phyloP scores from a whole-genome alignment of 2,329 filamentous ascomycete species.

The Truncatella angustata region DNA sequence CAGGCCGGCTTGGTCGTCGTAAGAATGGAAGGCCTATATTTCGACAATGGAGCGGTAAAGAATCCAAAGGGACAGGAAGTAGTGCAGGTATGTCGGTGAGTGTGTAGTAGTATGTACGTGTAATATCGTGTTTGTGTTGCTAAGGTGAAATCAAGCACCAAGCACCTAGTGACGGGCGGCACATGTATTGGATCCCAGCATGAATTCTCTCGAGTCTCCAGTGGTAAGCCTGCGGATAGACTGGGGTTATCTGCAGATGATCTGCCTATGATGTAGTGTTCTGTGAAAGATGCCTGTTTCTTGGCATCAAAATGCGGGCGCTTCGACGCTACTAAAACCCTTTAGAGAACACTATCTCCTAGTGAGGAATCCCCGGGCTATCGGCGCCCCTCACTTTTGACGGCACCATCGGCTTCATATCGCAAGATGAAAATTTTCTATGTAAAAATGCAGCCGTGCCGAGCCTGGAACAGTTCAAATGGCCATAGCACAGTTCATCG shows the following conservation, averaged over 20 bases:
- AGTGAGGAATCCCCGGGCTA: not conserved
- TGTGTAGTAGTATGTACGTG: not conserved
- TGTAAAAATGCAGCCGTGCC: too few species aligned
- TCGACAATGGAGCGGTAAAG: conserved; percentile 1
- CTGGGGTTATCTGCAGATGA: conserved; percentile 7
- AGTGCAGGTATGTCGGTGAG: not conserved
- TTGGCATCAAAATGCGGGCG: not conserved
- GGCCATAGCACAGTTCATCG: too few species aligned
- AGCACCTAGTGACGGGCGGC: conserved; percentile 1
- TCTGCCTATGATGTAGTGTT: conserved; percentile 12
- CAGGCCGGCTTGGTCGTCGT: not conserved
- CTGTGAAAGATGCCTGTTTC: not conserved
- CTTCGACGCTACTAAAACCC: not conserved
- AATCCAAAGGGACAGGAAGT: not conserved
- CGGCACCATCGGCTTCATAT: too few species aligned
- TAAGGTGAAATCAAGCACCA: not conserved
- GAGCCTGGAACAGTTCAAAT: too few species aligned
- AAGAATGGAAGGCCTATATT: not conserved
- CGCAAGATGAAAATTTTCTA: too few species aligned
- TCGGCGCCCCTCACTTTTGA: not conserved
- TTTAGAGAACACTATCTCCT: not conserved
- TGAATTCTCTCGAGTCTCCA: not conserved
- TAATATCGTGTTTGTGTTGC: not conserved
- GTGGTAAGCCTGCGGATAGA: not conserved
- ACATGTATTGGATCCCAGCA: not conserved